phyloP scores from a whole-genome alignment of 768 basidiomycete genomes.

The Macrolepiota dolichaula region DNA sequence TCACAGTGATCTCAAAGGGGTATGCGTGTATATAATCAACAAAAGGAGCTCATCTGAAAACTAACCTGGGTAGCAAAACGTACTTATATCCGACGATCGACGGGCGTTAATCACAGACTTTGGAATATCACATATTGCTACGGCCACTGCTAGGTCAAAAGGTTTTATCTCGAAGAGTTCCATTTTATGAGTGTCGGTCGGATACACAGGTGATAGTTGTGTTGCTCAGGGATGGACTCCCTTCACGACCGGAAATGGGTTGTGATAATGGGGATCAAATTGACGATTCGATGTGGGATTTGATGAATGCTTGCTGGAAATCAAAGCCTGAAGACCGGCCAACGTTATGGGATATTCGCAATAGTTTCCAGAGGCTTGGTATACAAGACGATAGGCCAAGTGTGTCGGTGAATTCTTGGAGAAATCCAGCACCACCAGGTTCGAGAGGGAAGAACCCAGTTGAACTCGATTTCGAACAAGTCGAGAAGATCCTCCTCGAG shows the following conservation, averaged over 20 bases:
- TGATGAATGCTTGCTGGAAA: background rate
- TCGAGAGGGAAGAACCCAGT: background rate
- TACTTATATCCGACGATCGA: background rate
- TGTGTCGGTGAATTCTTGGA: background rate
- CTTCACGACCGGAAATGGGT: background rate
- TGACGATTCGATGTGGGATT: background rate
- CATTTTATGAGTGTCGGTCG: background rate
- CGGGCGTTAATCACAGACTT: slow-evolving; percentile 1
- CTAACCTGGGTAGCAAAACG: background rate
- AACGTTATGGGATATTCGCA: background rate
- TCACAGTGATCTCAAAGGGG: slow-evolving; percentile 7
- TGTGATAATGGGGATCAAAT: background rate
- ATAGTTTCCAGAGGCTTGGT: too few relatives aligned
- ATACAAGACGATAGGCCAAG: background rate
- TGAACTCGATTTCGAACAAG: background rate
- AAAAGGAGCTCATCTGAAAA: background rate
- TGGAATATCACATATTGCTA: background rate
- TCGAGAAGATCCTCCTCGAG: background rate
- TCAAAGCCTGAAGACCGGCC: background rate
- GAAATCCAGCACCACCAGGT: background rate
- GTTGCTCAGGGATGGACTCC: background rate
- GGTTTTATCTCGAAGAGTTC: background rate
- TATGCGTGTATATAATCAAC: background rate
- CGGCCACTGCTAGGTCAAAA: background rate
- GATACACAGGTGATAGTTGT: background rate